phyloP scores from a whole-genome alignment of 1,284 basidiomycete species.

The Agroathelia rolfsii region DNA sequence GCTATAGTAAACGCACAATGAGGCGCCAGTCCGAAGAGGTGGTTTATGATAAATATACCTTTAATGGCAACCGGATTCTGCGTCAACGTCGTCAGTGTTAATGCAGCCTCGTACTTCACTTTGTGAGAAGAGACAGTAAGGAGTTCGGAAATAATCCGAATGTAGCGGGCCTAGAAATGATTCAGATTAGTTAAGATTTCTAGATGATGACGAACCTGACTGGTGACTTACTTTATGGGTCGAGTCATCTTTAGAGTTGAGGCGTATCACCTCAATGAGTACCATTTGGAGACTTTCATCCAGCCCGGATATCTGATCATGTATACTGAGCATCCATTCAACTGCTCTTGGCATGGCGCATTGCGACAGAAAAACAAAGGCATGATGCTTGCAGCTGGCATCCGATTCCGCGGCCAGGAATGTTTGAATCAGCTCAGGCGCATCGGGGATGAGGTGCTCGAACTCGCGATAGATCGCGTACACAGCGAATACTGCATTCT shows the following conservation, averaged over 20 bases:
- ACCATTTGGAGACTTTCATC: slow-evolving; percentile 96
- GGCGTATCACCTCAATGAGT: slow-evolving; percentile 89
- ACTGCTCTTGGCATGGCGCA: slow-evolving; percentile 87
- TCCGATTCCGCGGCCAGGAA: slow-evolving; percentile 97
- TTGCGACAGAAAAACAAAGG: slow-evolving; percentile 89
- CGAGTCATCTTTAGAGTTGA: slow-evolving; percentile 84
- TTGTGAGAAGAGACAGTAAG: slow-evolving; percentile 86
- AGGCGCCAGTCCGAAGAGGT: background rate
- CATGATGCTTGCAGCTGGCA: slow-evolving; percentile 95
- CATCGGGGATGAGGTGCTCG: slow-evolving; percentile 93
- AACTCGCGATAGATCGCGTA: slow-evolving; percentile 92
- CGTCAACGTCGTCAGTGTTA: slow-evolving; percentile 88
- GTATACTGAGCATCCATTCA: slow-evolving; percentile 81
- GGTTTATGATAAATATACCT: slow-evolving; percentile 34
- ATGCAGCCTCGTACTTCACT: slow-evolving; percentile 97
- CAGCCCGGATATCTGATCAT: slow-evolving; percentile 76
- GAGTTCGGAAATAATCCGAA: slow-evolving; percentile 92
- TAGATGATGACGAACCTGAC: slow-evolving; percentile 1
- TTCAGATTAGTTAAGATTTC: slow-evolving; percentile 10
- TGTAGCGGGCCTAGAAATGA: slow-evolving; percentile 68
- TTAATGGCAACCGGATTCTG: slow-evolving; percentile 96
- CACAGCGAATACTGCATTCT: slow-evolving; percentile 96
- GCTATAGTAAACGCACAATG: slow-evolving; percentile 37
- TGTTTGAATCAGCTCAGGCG: slow-evolving; percentile 92
- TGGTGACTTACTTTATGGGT: slow-evolving; percentile 62